Base-by-base conservation (phyloP, 2,329 filamentous ascomycete species). In the Neospermospora avenae region DNA sequence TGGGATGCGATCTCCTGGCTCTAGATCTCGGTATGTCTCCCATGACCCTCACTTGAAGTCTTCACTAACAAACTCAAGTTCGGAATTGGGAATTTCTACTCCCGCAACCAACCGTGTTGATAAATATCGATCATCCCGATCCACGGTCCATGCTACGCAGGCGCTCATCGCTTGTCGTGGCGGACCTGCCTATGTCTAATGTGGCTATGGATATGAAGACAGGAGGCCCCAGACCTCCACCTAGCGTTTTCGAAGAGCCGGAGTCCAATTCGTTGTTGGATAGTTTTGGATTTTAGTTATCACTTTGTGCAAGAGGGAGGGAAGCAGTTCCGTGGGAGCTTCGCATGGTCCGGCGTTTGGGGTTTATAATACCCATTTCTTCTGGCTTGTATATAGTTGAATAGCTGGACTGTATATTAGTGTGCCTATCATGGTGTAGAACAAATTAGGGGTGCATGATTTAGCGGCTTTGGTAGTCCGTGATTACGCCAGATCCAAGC, bases 1-100 rank as follows among this genome's bases (percentile, higher is more conserved):
- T 95, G 93, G 93, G 95, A 3, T 96, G 95, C 71, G 93, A 97
- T 74, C 75, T 96, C 8, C 82, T 98, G 0, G 95, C 93, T 0
- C 78, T 98, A 4, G 91, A 96, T 69, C 78, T 98, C 5, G 88
- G 87, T 89, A 80, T 74, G 77, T 57, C 63, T 74, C 54, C 22
- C 24, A 34, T 34, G 41, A 5, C 49, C 35, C n/a, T 25, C 14
- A n/a, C 20, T 20, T 16, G 22, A 16, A 42, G 44, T 14, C 24
- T 51, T 20, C 24, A 56, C 63, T 69, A 63, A 72, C 45, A 51
- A 44, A 39, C 1, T 28, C 44, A 58, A 84, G 89, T 95, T 14
- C 84, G 86, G 31, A 90, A 88, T 65, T 96, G 91, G 91, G 86
- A 91, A 69, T 95, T 96, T 73, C 77, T 90, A 39, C 80, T 80